A percentile compares a stretch with the other conserved stretches of the same genome.
phyloP scores from a whole-genome alignment of 139 green algal species.

The Edaphochlamys debaryana region DNA sequence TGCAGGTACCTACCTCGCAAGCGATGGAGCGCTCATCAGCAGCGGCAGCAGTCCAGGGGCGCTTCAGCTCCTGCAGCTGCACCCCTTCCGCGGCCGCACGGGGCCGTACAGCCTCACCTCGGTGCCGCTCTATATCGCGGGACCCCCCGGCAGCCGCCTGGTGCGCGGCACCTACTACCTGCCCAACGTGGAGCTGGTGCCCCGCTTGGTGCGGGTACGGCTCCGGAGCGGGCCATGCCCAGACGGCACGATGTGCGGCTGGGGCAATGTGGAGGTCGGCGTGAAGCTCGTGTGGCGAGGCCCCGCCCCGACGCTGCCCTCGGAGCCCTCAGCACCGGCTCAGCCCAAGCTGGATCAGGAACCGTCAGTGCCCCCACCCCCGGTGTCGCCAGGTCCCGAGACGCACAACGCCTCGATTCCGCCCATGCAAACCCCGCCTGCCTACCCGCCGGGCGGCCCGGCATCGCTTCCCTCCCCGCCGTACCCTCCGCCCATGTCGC shows the following conservation, averaged over 20 bases:
- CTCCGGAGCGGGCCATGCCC: too few species aligned
- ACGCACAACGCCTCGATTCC: background rate
- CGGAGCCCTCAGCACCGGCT: background rate
- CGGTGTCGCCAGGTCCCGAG: background rate
- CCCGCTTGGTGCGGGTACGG: background rate
- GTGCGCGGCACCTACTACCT: slow-evolving; percentile 21
- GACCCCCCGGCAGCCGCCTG: background rate
- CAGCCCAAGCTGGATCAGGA: background rate
- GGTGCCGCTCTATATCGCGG: background rate
- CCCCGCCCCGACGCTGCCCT: background rate
- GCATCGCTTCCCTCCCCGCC: too few species aligned
- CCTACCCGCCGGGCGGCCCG: too few species aligned
- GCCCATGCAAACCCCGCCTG: too few species aligned
- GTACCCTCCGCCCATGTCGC: background rate
- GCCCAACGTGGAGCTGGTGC: slow-evolving; percentile 5
- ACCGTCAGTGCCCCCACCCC: background rate
- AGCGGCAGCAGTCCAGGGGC: too few species aligned
- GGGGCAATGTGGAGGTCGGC: too few species aligned
- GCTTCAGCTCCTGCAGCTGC: too few species aligned
- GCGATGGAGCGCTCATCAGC: too few species aligned
- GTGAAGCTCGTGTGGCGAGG: too few species aligned
- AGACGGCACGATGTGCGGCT: too few species aligned
- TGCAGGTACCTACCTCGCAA: too few species aligned
- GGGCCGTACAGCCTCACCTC: background rate
- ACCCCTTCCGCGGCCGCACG: too few species aligned